Evolutionary conservation across 2,329 filamentous ascomycete genomes (phyloP), one percentile per base, ranked within the genome.

Genomic region (Microsporum ferrugineum): DNA sequence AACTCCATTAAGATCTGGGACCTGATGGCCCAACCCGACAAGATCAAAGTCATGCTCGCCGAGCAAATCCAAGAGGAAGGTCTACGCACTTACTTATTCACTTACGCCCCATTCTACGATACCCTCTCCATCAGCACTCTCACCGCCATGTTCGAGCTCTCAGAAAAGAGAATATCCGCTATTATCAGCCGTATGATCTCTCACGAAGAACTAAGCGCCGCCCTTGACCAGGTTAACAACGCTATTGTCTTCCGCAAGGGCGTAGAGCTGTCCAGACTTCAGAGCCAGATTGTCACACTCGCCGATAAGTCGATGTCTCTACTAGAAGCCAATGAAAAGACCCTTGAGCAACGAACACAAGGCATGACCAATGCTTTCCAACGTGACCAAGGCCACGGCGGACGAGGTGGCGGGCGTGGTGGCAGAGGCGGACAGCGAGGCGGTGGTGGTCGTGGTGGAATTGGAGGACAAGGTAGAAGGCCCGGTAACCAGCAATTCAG

Each of bases 1-100:
- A 91, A 94, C 80, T 89, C 87, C 71, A 99, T 99, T 80, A 99
- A 96, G 85, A 99, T 99, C 74, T 99, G 94, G 94, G 94, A 99
- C 60, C 83, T 99, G 67, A 95, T 99, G 84, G 88, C 91, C 62
- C 87, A 94, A 75, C 84, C 88, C 29, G 89, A 92, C 61, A 88
- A 91, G 75, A 95, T 97, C 81, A 97, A 97, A 85, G 77, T 83
- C 60, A 96, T 99, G 94, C 88, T 99, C 64, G 89, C 91, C 60
- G 91, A 90, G 74, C 94, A 99, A 81, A 96, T 97, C 72, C 95
- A 99, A 76, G 94, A 99, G 76, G 94, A 99, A 80, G 94, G 95
- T 69, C 86, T 99, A 60, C 86, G 94, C 69, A 99, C 94, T 60
- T 99, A 97, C 75, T 89, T 99, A 69, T 99, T 99, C 83, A 99